A percentile compares a stretch with the other conserved stretches of the same genome.
These are phyloP conservation scores for Odonthalia washingtoniensis DNA, from an alignment of 31 red algal species.

Conservation along the genomic window DNA sequence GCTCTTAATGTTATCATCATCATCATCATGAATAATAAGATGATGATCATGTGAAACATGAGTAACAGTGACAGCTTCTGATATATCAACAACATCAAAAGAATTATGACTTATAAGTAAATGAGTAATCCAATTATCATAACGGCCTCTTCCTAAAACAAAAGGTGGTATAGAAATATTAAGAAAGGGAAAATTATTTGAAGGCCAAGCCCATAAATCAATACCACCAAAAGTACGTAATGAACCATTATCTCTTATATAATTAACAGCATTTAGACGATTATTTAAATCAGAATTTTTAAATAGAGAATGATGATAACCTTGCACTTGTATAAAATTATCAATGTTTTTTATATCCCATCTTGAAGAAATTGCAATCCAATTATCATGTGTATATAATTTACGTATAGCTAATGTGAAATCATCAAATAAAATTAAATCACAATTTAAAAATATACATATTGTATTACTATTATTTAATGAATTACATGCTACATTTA, in stretches of 20 bases:
- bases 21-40: conserved; percentile 28
- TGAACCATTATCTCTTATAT: conserved; percentile 57
- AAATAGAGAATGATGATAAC: too few relatives aligned
- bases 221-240: conserved; percentile 97
- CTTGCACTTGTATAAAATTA: not conserved
- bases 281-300: not conserved
- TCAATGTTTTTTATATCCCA: conserved; percentile 82
- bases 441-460: conserved; percentile 80
- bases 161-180: conserved; percentile 74
- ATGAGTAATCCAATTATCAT: conserved; percentile 99
- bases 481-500: too few relatives aligned
- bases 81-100: conserved; percentile 80
- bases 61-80: conserved; percentile 81
- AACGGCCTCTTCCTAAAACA: conserved; percentile 90
- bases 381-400: conserved; percentile 45
- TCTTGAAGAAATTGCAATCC: conserved; percentile 82
- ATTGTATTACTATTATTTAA: not conserved
- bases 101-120: conserved; percentile 67
- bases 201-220: conserved; percentile 94
- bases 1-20: conserved; percentile 5
- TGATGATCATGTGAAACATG: conserved; percentile 92
- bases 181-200: conserved; percentile 50
- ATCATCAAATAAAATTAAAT: conserved; percentile 86
- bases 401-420: conserved; percentile 68
- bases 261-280: conserved; percentile 36